These are phyloP conservation scores for Grosmannia serpens DNA, from an alignment of 2,329 filamentous ascomycete genomes.

Conservation along the genomic window DNA sequence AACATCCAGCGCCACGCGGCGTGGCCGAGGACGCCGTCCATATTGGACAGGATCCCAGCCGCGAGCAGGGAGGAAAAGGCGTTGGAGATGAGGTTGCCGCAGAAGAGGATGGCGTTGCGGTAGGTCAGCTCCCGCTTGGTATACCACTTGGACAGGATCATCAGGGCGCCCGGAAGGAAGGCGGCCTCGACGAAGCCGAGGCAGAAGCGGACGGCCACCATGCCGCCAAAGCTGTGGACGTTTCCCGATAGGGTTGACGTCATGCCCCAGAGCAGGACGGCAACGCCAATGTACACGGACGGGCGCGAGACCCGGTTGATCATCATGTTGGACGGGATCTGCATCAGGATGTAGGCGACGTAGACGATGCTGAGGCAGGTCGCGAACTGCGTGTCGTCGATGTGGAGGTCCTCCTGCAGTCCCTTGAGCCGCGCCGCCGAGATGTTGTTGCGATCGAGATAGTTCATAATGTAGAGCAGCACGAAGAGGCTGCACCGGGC, in stretches of 20 bases:
- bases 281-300: neutral
- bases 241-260: neutral
- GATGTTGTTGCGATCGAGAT: constrained; percentile 18
- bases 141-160: constrained; percentile 13
- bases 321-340: constrained; percentile 4
- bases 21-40: constrained; percentile 38
- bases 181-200: constrained; percentile 6
- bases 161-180: constrained; percentile 44
- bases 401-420: constrained; percentile 3
- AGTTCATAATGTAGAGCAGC: constrained; percentile 10
- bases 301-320: constrained; percentile 44
- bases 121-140: constrained; percentile 11
- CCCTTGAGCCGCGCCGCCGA: constrained; percentile 21
- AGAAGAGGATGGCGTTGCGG: constrained; percentile 13
- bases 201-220: constrained; percentile 1
- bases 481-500: constrained; percentile 16
- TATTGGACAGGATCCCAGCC: constrained; percentile 39
- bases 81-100: constrained; percentile 11
- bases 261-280: neutral
- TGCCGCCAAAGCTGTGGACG: neutral
- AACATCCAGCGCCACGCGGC: constrained; percentile 36
- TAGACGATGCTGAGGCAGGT: constrained; percentile 3
- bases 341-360: constrained; percentile 6
- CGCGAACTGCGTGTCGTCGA: constrained; percentile 4
- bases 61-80: constrained; percentile 10